Evolutionary conservation across 345 rosid species (phyloP).

Genomic region (Gynandropsis gynandra): DNA sequence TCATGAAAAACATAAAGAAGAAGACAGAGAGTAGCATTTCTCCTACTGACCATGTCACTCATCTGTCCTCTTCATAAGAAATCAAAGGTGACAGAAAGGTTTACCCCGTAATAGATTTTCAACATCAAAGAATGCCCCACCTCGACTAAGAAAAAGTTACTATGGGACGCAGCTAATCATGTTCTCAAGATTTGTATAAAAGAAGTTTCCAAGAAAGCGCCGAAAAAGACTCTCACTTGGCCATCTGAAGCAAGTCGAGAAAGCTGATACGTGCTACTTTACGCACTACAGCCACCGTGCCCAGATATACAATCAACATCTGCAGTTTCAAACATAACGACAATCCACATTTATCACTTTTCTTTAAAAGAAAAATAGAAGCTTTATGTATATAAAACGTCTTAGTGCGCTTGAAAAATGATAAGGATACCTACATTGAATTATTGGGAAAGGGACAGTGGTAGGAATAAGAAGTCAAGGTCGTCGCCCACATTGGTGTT

Average conservation of each 20-base stretch:
- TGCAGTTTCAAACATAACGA: neutral
- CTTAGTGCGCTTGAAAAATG: neutral
- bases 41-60: conserved; percentile 17
- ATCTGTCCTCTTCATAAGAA: conserved; percentile 4
- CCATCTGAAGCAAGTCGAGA: conserved; percentile 18
- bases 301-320: conserved; percentile 5
- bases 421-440: conserved; percentile 12
- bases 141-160: conserved; percentile 1
- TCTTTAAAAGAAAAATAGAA: neutral
- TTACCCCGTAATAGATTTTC: conserved; percentile 3
- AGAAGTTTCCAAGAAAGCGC: conserved; percentile 8
- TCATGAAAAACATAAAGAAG: conserved; percentile 24
- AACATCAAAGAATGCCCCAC: conserved; percentile 25
- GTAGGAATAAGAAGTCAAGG: conserved; percentile 18
- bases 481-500: conserved; percentile 25
- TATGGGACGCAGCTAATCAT: conserved; percentile 27
- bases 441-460: conserved; percentile 11
- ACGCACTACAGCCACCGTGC: conserved; percentile 15
- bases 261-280: conserved; percentile 9
- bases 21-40: conserved; percentile 28
- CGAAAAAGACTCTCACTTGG: conserved; percentile 13
- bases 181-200: neutral
- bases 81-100: neutral
- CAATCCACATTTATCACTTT: neutral
- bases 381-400: too few species aligned